phyloP scores from a whole-genome alignment of 1,284 basidiomycete species.

The Phellopilus nigrolimitatus region DNA sequence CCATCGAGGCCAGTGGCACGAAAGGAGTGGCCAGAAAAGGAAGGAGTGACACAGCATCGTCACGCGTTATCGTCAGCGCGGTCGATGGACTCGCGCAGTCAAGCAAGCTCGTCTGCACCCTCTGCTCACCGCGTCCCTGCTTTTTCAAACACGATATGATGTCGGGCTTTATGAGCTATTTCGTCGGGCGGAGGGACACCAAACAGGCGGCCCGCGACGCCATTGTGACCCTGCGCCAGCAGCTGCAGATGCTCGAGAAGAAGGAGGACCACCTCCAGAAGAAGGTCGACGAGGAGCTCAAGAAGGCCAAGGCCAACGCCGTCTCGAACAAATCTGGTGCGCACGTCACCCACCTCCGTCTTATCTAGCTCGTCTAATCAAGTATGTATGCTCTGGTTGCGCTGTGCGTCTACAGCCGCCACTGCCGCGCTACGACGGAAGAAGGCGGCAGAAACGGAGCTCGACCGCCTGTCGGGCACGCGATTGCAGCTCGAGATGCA shows the following conservation, averaged over 20 bases:
- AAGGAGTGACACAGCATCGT: too few relatives aligned
- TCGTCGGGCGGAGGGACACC: conserved; percentile 72
- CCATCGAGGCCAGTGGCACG: too few relatives aligned
- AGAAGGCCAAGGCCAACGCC: conserved; percentile 91
- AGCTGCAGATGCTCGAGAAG: conserved; percentile 97
- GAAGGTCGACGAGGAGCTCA: conserved; percentile 94
- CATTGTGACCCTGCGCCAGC: conserved; percentile 82
- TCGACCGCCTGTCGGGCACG: conserved; percentile 84
- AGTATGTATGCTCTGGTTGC: conserved; percentile 2
- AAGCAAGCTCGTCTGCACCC: background rate
- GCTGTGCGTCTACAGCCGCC: conserved; percentile 68
- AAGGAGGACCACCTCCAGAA: conserved; percentile 96
- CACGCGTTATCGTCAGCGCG: too few relatives aligned
- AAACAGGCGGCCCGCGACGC: conserved; percentile 81
- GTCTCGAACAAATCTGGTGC: conserved; percentile 91
- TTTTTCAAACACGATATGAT: conserved; percentile 43
- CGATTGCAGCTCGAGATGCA: conserved; percentile 95
- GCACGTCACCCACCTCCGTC: conserved; percentile 31
- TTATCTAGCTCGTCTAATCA: conserved; percentile 21
- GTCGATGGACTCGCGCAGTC: too few relatives aligned
- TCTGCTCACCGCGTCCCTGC: background rate
- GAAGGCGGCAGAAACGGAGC: conserved; percentile 86
- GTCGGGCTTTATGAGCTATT: conserved; percentile 85
- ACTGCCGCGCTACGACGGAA: conserved; percentile 92
- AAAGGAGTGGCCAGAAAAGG: too few relatives aligned